Percentiles rank a stretch among this genome's conserved stretches.
Conservation (phyloP, 768 basidiomycete species). For the Naganishia randhawae region DNA sequence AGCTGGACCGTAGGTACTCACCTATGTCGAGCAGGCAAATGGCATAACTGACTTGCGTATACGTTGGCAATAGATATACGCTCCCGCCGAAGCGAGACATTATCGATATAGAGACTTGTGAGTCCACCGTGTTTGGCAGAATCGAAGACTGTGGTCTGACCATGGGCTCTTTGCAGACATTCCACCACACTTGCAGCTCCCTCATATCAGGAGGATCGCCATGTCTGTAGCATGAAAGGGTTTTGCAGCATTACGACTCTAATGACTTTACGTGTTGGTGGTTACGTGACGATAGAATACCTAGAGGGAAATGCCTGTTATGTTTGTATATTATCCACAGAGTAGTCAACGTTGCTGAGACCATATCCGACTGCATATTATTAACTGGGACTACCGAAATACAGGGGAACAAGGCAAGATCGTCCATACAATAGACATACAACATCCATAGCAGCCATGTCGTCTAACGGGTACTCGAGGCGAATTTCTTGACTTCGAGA, state of each 20-base stretch:
- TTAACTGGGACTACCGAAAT: no score
- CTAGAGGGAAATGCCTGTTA: not conserved
- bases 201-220: conserved; percentile 68
- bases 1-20: conserved; percentile 76
- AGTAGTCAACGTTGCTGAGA: no score
- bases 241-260: conserved; percentile 14
- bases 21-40: not conserved
- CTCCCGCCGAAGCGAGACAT: conserved; percentile 90
- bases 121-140: conserved; percentile 24
- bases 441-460: not conserved
- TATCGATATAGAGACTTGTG: conserved; percentile 84
- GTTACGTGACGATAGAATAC: conserved; percentile 2
- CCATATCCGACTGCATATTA: no score
- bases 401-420: not conserved
- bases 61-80: conserved; percentile 50
- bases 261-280: conserved; percentile 19
- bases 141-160: no score
- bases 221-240: conserved; percentile 22
- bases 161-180: conserved; percentile 55
- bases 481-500: conserved; percentile 38
- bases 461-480: conserved; percentile 32
- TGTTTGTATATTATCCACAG: not conserved
- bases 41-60: not conserved
- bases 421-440: conserved; percentile 15
- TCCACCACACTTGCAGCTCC: conserved; percentile 83